Percentiles rank a stretch among this genome's conserved stretches.
Evolutionary conservation across 2,329 filamentous ascomycete genomes (phyloP).

Genomic region (Pleoardoris graminearum): DNA sequence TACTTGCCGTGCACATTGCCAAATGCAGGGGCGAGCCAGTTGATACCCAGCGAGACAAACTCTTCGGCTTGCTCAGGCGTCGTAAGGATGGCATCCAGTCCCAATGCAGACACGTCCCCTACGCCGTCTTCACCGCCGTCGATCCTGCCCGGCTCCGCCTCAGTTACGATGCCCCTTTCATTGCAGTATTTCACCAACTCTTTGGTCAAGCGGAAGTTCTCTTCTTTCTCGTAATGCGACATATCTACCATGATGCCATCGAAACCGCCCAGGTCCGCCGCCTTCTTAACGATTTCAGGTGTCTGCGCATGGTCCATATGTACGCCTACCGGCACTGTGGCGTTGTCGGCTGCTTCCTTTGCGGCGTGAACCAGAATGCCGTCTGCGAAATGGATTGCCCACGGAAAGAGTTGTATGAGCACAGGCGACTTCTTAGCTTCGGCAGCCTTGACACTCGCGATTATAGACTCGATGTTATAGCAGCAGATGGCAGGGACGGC

Average conservation of each 20-base stretch:
- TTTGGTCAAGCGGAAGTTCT: slow-evolving; percentile 67
- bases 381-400: slow-evolving; percentile 69
- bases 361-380: slow-evolving; percentile 51
- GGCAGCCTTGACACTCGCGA: slow-evolving; percentile 69
- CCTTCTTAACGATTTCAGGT: slow-evolving; percentile 63
- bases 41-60: slow-evolving; percentile 72
- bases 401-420: slow-evolving; percentile 75
- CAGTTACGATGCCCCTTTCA: slow-evolving; percentile 66
- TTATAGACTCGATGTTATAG: slow-evolving; percentile 72
- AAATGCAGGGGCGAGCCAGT: slow-evolving; percentile 75
- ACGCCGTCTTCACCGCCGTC: slow-evolving; percentile 77
- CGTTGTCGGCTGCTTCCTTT: slow-evolving; percentile 47
- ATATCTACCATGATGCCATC: slow-evolving; percentile 63
- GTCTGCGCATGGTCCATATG: slow-evolving; percentile 70
- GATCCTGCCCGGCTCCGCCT: slow-evolving; percentile 72
- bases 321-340: slow-evolving; percentile 61
- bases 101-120: slow-evolving; percentile 62
- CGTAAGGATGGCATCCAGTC: slow-evolving; percentile 64
- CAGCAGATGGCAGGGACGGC: slow-evolving; percentile 64
- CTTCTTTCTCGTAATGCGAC: slow-evolving; percentile 70
- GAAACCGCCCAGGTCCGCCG: slow-evolving; percentile 54
- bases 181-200: slow-evolving; percentile 67
- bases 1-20: slow-evolving; percentile 78
- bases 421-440: slow-evolving; percentile 68
- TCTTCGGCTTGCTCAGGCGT: slow-evolving; percentile 70